A percentile compares a stretch with the other conserved stretches of the same genome.
phyloP scores from a whole-genome alignment of 2,329 filamentous ascomycete genomes.

The Calcarisporium arbuscula region DNA sequence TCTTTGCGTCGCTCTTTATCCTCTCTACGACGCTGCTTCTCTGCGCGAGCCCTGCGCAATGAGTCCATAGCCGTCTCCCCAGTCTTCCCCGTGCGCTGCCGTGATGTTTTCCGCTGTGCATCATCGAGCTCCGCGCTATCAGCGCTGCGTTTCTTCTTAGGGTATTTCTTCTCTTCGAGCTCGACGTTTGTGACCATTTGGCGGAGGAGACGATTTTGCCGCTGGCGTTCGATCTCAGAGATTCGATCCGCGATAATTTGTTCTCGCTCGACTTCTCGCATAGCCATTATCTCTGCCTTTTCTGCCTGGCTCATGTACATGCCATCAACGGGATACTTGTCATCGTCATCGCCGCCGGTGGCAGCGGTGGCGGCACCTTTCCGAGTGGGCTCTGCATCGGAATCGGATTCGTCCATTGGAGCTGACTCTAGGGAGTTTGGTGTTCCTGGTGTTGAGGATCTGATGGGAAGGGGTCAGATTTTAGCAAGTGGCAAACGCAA shows the following conservation, averaged over 20 bases:
- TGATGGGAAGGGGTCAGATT: too few species aligned
- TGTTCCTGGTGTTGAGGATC: slow-evolving; percentile 63
- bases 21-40: slow-evolving; percentile 45
- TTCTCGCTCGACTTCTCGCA: slow-evolving; percentile 89
- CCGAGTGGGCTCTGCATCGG: slow-evolving; percentile 44
- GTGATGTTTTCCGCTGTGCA: slow-evolving; percentile 62
- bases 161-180: slow-evolving; percentile 49
- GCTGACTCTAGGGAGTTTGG: slow-evolving; percentile 73
- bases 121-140: slow-evolving; percentile 75
- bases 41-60: slow-evolving; percentile 54
- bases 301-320: slow-evolving; percentile 70
- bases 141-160: slow-evolving; percentile 69
- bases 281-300: slow-evolving; percentile 71
- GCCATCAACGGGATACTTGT: slow-evolving; percentile 81
- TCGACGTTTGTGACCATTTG: slow-evolving; percentile 65
- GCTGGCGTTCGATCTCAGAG: slow-evolving; percentile 72
- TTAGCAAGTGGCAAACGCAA: too few species aligned
- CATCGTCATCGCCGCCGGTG: slow-evolving; percentile 49
- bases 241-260: slow-evolving; percentile 83
- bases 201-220: slow-evolving; percentile 76
- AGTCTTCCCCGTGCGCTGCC: slow-evolving; percentile 52
- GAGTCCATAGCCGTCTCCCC: slow-evolving; percentile 63
- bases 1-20: slow-evolving; percentile 58
- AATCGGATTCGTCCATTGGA: slow-evolving; percentile 85
- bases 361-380: slow-evolving; percentile 29